Percentiles rank a stretch among this genome's conserved stretches.
Conservation (phyloP, 352 stramenopile species). For the Phytophthora sojae region DNA sequence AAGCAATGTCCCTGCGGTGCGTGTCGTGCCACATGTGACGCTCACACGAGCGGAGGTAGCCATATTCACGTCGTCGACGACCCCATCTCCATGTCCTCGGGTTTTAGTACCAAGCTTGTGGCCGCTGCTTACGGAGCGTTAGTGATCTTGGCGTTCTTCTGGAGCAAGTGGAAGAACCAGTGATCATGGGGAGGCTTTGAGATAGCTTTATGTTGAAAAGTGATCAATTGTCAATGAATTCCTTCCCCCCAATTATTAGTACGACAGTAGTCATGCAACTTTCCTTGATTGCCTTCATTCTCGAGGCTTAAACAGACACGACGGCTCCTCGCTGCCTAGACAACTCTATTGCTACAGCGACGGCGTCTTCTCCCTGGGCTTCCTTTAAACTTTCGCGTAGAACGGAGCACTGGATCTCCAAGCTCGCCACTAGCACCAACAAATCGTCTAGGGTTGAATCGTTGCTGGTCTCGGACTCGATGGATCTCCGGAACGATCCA, state of each 20-base stretch:
- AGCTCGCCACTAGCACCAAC: conserved; percentile 68
- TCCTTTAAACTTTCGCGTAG: conserved; percentile 60
- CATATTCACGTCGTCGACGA: conserved; percentile 65
- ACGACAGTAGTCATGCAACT: neutral
- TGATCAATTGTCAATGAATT: neutral
- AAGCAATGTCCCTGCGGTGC: conserved; percentile 85
- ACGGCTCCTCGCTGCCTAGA: conserved; percentile 43
- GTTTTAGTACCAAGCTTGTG: conserved; percentile 72
- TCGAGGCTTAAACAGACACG: conserved; percentile 37
- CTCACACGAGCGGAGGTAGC: conserved; percentile 42
- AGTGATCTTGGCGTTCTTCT: conserved; percentile 42
- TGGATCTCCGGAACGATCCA: conserved; percentile 20
- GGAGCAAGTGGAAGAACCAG: conserved; percentile 52
- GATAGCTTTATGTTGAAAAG: neutral
- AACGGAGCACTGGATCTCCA: conserved; percentile 74
- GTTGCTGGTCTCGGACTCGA: conserved; percentile 24
- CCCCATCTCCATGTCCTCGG: conserved; percentile 73
- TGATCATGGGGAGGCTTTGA: conserved; percentile 8
- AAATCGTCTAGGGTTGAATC: conserved; percentile 56
- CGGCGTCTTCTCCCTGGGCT: conserved; percentile 47
- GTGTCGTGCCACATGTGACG: conserved; percentile 74
- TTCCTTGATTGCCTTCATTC: neutral
- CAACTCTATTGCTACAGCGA: conserved; percentile 40
- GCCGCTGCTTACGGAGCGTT: conserved; percentile 64
- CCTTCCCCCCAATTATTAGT: neutral